These are phyloP conservation scores for Chalara sp. DNA, from an alignment of 2,329 filamentous ascomycete genomes.

Conservation along the genomic window DNA sequence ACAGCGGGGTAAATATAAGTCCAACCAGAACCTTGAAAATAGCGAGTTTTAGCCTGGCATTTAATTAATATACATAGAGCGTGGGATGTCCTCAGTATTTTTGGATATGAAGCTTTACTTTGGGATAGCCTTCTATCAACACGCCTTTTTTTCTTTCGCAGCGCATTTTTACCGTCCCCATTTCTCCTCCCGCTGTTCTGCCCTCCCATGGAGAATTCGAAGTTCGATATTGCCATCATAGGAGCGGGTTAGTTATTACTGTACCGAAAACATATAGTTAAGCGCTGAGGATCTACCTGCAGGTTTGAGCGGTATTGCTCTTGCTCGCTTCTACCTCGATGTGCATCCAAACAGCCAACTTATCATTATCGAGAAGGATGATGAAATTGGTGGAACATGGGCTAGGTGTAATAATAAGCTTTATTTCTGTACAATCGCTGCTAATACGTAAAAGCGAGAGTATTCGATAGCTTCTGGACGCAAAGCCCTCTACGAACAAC, in stretches of 20 bases:
- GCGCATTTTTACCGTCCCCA: too few species aligned
- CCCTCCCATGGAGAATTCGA: not conserved
- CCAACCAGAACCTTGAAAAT: too few species aligned
- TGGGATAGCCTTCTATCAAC: too few species aligned
- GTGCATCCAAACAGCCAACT: not conserved
- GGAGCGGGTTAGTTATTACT: not conserved
- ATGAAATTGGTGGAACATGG: not conserved
- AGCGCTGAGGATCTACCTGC: too few species aligned
- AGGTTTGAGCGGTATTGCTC: not conserved
- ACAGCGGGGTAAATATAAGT: too few species aligned
- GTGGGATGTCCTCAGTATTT: too few species aligned
- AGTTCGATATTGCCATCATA: not conserved
- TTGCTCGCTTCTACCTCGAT: not conserved
- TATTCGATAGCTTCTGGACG: slow-evolving; percentile 23
- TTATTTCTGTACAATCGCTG: not conserved
- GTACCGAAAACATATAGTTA: not conserved
- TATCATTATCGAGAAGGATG: not conserved
- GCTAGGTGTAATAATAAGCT: not conserved
- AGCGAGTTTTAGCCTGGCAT: too few species aligned
- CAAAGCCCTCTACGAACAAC: slow-evolving; percentile 25
- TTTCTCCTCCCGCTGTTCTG: too few species aligned
- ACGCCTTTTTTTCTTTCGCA: too few species aligned
- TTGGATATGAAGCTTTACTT: too few species aligned
- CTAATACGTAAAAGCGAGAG: not conserved
- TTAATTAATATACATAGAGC: too few species aligned